Base-by-base conservation (phyloP, 148 eudicot species). In the Chenopodium berlandieri region DNA sequence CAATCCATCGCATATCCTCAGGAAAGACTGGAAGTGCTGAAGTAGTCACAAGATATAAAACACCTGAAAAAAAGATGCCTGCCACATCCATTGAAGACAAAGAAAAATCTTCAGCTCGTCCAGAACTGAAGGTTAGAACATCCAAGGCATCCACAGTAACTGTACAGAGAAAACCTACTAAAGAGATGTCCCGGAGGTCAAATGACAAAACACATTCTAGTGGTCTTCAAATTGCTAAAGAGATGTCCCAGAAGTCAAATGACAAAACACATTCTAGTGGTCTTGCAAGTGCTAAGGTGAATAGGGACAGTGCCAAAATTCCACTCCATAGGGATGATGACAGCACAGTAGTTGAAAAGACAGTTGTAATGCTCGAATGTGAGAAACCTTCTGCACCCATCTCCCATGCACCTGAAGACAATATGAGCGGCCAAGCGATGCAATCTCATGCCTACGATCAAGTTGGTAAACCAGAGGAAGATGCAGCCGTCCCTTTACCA, bases 281-380 rank as follows among this genome's bases (percentile, higher is more conserved):
- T 75, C 79, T 83, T 60, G 54, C 75, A 75, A 73, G 34, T 86
- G 83, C 81, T 79, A 81, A 78, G 68, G 23, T 76, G 60, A 82
- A 44, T 77, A 73, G 50, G 47, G 82, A 48, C 20, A 71, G 54
- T 73, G 84, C 44, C 76, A 78, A 65, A 48, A 27, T n/a, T 76
- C 63, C 86, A 56, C 78, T 79, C 68, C 80, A 69, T 69, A 70
- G 67, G 83, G 90, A 92, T 68, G 94, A 94, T 82, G 97, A 91
- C 65, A 92, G 81, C 67, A 88, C 88, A n/a, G 87, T 97, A 1
- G 88, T 94, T 68, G 98, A 97, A 67, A 94, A 97, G 87, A 89
- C 89, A 73, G 95, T 94, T 79, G 93, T 94, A 63, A 88, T 90
- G 87, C 94, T 91, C 16, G 98, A 94, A 82, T 78, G 81, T 77